phyloP scores from a whole-genome alignment of 2,329 filamentous ascomycete species.

The Acrodontium crateriforme region DNA sequence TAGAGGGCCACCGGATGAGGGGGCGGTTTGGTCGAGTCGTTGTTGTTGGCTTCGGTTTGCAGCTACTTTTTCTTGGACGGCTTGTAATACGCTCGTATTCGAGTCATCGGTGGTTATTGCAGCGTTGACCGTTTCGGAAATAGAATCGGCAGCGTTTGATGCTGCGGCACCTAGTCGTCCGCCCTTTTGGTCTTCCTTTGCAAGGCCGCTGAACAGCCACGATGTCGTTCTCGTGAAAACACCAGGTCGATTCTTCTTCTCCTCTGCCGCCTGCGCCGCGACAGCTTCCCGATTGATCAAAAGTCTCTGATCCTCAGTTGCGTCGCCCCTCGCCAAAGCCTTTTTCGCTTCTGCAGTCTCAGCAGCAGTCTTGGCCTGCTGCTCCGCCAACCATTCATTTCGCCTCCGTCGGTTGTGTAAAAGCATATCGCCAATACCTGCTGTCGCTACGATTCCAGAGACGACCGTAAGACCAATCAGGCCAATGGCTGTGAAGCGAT shows the following conservation, averaged over 20 bases:
- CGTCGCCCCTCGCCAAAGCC: constrained; percentile 29
- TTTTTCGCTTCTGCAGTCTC: constrained; percentile 31
- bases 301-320: constrained; percentile 37
- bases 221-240: constrained; percentile 22
- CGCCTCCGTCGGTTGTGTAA: constrained; percentile 53
- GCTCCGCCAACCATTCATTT: constrained; percentile 44
- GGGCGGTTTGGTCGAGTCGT: no score
- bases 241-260: constrained; percentile 22
- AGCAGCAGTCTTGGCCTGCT: constrained; percentile 32
- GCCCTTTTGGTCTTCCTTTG: constrained; percentile 24
- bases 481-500: constrained; percentile 45
- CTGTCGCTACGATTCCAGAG: constrained; percentile 45
- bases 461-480: constrained; percentile 50
- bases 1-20: no score
- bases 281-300: constrained; percentile 47
- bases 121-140: no score
- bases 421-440: constrained; percentile 52
- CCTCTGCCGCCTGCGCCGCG: constrained; percentile 40
- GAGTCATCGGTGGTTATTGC: no score
- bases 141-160: no score
- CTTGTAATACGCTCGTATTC: no score
- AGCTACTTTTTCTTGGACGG: no score
- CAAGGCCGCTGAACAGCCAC: constrained; percentile 20
- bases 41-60: no score
- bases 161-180: constrained; percentile 20